These are phyloP conservation scores for Blastocystis sp. DNA, from an alignment of 352 stramenopile species.

Conservation along the genomic window DNA sequence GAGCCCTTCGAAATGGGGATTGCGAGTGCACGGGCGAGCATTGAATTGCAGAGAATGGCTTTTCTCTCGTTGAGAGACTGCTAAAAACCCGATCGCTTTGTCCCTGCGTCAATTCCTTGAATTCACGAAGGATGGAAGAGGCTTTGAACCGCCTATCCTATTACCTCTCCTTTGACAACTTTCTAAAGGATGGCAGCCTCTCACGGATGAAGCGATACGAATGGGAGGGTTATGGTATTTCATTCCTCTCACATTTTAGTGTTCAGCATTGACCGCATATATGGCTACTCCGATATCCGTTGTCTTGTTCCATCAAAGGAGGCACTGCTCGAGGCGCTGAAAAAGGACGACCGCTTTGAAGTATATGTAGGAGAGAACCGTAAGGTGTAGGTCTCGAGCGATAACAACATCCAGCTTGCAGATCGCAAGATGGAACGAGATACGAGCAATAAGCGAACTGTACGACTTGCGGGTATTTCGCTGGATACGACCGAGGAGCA, in stretches of 20 bases:
- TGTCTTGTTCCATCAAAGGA: not conserved
- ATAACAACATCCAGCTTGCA: not conserved
- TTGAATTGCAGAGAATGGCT: not conserved
- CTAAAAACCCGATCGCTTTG: not conserved
- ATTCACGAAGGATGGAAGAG: not conserved
- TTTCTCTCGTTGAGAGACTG: not conserved
- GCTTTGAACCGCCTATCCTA: not conserved
- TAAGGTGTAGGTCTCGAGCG: not conserved
- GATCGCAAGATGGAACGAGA: not conserved
- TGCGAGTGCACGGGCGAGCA: conserved; percentile 16
- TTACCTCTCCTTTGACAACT: conserved; percentile 10
- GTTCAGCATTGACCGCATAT: not conserved
- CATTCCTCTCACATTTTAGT: not conserved
- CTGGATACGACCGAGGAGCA: not conserved
- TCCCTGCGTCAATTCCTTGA: not conserved
- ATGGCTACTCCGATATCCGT: not conserved
- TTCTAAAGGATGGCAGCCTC: not conserved
- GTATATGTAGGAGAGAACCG: not conserved
- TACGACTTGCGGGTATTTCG: not conserved
- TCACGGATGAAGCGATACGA: not conserved
- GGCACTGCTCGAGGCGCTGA: not conserved
- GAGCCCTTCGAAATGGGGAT: not conserved
- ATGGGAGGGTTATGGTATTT: not conserved
- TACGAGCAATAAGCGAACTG: not conserved
- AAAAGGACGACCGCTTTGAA: not conserved